Conservation (phyloP, 768 basidiomycete genomes). For the Erythrobasidium yunnanense region DNA sequence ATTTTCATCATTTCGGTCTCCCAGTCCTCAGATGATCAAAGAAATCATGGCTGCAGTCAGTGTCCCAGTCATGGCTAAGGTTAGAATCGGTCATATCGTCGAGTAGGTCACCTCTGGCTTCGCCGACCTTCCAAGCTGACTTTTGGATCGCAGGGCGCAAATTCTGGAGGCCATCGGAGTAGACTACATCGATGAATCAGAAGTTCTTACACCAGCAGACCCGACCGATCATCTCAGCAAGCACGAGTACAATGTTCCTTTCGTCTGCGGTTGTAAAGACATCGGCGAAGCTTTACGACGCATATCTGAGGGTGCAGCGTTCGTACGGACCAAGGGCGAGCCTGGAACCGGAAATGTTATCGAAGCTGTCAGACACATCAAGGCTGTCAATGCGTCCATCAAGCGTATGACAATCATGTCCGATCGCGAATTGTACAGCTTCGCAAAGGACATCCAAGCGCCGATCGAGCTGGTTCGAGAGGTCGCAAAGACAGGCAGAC, state of each 20-base stretch:
- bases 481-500: slow-evolving; percentile 77
- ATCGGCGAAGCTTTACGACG: slow-evolving; percentile 91
- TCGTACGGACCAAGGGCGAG: slow-evolving; percentile 96
- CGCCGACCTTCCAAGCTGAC: slow-evolving; percentile 52
- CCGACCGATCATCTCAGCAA: slow-evolving; percentile 66
- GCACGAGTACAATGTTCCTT: slow-evolving; percentile 34
- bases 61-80: slow-evolving; percentile 60
- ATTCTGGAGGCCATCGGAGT: slow-evolving; percentile 87
- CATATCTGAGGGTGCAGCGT: slow-evolving; percentile 93
- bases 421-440: slow-evolving; percentile 87
- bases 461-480: slow-evolving; percentile 95
- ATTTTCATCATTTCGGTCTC: slow-evolving; percentile 52
- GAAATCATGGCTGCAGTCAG: slow-evolving; percentile 87
- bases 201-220: slow-evolving; percentile 90
- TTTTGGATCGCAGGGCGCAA: slow-evolving; percentile 44
- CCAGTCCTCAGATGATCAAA: slow-evolving; percentile 84
- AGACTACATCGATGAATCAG: slow-evolving; percentile 92
- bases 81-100: slow-evolving; percentile 92
- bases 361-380: slow-evolving; percentile 77
- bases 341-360: slow-evolving; percentile 47
- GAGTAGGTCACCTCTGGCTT: slow-evolving; percentile 46
- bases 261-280: slow-evolving; percentile 90
- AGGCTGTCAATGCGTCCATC: slow-evolving; percentile 73
- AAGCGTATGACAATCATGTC: slow-evolving; percentile 73
- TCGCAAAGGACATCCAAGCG: slow-evolving; percentile 78